phyloP scores from a whole-genome alignment of 331 rosid species.

The Quercus lobata region DNA sequence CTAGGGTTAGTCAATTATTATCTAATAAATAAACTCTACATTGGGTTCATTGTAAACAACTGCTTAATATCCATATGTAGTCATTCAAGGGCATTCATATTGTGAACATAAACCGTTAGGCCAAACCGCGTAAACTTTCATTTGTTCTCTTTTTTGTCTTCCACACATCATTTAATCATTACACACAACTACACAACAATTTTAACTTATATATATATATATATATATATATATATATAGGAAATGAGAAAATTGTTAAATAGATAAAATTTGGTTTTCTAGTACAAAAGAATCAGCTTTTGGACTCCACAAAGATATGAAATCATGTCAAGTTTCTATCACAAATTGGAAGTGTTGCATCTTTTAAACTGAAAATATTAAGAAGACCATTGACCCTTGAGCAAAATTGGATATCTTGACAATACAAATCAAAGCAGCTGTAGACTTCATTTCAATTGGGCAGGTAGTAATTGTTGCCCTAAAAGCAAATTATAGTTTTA shows the following conservation, averaged over 20 bases:
- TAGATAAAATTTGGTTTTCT: background rate
- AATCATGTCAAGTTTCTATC: background rate
- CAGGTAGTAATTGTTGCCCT: too few relatives aligned
- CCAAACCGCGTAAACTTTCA: fast-evolving
- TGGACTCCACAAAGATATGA: background rate
- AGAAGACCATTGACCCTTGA: background rate
- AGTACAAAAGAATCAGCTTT: background rate
- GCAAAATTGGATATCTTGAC: background rate
- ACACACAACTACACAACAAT: too few relatives aligned
- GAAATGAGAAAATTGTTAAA: background rate
- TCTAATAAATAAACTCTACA: too few relatives aligned
- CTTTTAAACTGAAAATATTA: background rate
- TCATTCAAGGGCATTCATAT: too few relatives aligned
- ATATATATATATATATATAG: too few relatives aligned
- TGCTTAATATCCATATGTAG: too few relatives aligned
- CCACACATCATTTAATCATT: too few relatives aligned
- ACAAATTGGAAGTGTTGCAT: background rate
- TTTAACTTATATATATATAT: too few relatives aligned
- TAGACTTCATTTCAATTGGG: background rate
- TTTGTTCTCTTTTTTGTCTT: too few relatives aligned
- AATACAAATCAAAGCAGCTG: background rate
- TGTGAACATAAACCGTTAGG: too few relatives aligned
- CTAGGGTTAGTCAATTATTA: too few relatives aligned
- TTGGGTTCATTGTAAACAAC: too few relatives aligned
- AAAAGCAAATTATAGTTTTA: background rate